A percentile compares a stretch with the other conserved stretches of the same genome.
phyloP scores from a whole-genome alignment of 177 flowering plant genomes.

The Vitis hybrid region DNA sequence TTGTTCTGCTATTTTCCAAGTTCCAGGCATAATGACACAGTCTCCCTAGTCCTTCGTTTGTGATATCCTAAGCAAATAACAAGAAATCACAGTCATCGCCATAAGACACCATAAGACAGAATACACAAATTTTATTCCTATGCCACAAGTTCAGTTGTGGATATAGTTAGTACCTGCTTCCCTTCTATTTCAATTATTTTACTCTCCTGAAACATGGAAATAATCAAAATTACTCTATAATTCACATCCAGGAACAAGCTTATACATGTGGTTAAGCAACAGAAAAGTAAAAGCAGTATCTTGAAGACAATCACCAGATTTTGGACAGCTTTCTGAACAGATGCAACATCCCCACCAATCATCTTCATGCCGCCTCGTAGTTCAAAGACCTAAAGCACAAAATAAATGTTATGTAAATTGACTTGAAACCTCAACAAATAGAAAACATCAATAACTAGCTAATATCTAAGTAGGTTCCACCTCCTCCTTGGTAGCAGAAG shows the following conservation, averaged over 20 bases:
- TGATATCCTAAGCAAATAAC: conserved; percentile 38
- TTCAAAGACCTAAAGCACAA: conserved; percentile 42
- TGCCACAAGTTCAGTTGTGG: not conserved
- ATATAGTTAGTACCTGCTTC: conserved; percentile 60
- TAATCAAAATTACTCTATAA: conserved; percentile 6
- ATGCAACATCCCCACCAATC: conserved; percentile 40
- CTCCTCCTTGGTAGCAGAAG: conserved; percentile 57
- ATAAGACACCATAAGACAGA: not conserved
- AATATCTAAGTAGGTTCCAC: conserved; percentile 29
- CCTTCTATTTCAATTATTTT: conserved; percentile 61
- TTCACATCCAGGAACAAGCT: not conserved
- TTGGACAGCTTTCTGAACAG: conserved; percentile 53
- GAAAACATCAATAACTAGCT: conserved; percentile 2
- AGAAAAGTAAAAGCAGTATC: not conserved
- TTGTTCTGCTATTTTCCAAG: conserved; percentile 28
- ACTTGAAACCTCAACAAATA: not conserved
- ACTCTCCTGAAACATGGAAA: conserved; percentile 47
- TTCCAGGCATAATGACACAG: conserved; percentile 41
- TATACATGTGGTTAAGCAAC: not conserved
- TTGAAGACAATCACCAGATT: conserved; percentile 47
- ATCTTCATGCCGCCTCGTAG: conserved; percentile 37
- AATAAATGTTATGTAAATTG: conserved; percentile 3
- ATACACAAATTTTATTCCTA: not conserved
- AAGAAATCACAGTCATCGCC: conserved; percentile 3
- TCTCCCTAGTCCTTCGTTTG: conserved; percentile 45